These are phyloP conservation scores for Diaporthe eres DNA, from an alignment of 2,329 filamentous ascomycete species.

Conservation along the genomic window DNA sequence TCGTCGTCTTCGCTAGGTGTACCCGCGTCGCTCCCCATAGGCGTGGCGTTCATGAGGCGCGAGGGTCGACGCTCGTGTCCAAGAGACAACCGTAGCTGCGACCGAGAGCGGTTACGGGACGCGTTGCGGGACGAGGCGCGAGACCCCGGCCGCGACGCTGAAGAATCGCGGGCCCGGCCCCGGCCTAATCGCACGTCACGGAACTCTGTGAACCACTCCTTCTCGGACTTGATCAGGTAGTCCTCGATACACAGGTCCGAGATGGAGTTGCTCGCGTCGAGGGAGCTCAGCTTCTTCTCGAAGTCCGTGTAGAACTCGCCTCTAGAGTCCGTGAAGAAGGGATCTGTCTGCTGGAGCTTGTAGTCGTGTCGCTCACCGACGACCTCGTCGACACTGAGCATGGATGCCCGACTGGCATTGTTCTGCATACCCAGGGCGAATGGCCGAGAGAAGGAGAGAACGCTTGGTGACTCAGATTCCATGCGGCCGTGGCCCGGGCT, in stretches of 20 bases:
- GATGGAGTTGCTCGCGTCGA: conserved; percentile 70
- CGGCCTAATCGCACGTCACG: conserved; percentile 70
- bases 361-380: conserved; percentile 74
- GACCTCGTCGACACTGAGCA: conserved; percentile 69
- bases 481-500: conserved; percentile 36
- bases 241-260: conserved; percentile 74
- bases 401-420: conserved; percentile 57
- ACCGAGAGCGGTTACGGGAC: conserved; percentile 54
- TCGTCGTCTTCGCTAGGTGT: conserved; percentile 41
- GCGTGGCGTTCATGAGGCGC: conserved; percentile 29
- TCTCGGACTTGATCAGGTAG: conserved; percentile 75
- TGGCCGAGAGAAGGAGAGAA: conserved; percentile 25
- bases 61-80: conserved; percentile 26
- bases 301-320: conserved; percentile 73
- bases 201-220: conserved; percentile 75
- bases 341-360: conserved; percentile 75
- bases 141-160: conserved; percentile 46
- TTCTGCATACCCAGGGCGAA: conserved; percentile 39
- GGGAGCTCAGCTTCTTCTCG: conserved; percentile 67
- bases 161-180: conserved; percentile 40
- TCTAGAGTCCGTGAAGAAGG: conserved; percentile 76
- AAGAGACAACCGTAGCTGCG: conserved; percentile 39
- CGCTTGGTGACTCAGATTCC: conserved; percentile 37
- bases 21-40: conserved; percentile 38
- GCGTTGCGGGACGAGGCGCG: conserved; percentile 42